These are phyloP conservation scores for Pulveroboletus frians DNA, from an alignment of 768 basidiomycete species.

Conservation along the genomic window DNA sequence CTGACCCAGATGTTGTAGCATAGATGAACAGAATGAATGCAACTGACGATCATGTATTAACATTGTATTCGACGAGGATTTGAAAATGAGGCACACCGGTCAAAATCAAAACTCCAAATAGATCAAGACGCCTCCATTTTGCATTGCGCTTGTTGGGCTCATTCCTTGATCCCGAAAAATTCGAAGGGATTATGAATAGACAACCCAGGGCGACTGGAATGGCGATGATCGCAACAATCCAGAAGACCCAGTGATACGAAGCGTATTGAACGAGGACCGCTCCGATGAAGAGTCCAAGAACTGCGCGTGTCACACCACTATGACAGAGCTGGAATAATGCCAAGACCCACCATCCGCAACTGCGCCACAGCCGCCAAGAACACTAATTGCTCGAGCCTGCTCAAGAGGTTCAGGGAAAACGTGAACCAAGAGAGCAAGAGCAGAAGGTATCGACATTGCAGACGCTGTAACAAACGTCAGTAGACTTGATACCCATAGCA, in stretches of 20 bases:
- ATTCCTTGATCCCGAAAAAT: conserved; percentile 2
- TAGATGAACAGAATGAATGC: conserved; percentile 39
- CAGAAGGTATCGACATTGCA: conserved; percentile 47
- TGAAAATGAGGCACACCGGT: conserved; percentile 26
- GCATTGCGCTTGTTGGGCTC: not conserved
- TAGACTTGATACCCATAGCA: not conserved
- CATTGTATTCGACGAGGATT: not conserved
- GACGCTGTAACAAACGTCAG: conserved; percentile 32
- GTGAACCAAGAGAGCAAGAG: conserved; percentile 45
- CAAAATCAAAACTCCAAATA: conserved; percentile 36
- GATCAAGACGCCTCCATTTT: conserved; percentile 33
- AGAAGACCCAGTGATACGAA: conserved; percentile 50
- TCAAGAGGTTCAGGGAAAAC: conserved; percentile 43
- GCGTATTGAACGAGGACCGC: conserved; percentile 38
- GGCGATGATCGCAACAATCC: conserved; percentile 39
- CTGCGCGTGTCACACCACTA: conserved; percentile 15
- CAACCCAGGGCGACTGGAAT: conserved; percentile 29
- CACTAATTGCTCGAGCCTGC: conserved; percentile 44
- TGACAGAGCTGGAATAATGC: not conserved
- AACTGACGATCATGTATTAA: conserved; percentile 17
- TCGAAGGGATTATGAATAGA: conserved; percentile 33
- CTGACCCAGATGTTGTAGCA: conserved; percentile 43
- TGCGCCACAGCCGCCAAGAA: conserved; percentile 44
- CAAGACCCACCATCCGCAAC: conserved; percentile 37
- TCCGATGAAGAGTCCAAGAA: conserved; percentile 40